Evolutionary conservation across 495 filamentous ascomycete species (phyloP).

Genomic region (Staphylotrichum tortipilum): DNA sequence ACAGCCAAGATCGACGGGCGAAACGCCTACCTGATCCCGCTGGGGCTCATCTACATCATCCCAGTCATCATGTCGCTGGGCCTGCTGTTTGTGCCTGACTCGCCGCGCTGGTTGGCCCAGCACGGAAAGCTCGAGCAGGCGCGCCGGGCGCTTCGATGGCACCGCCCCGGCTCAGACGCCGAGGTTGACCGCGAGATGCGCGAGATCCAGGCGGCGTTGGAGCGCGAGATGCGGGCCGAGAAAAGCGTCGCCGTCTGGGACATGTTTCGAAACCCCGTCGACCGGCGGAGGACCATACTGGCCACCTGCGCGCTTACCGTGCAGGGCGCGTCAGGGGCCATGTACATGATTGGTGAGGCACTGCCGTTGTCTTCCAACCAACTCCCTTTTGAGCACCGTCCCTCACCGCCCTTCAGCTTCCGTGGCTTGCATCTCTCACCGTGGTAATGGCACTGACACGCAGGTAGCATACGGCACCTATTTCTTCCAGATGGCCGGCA

Average conservation of each 20-base stretch:
- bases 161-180: slow-evolving; percentile 33
- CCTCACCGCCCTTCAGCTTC: no score
- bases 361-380: no score
- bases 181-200: slow-evolving; percentile 38
- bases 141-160: slow-evolving; percentile 34
- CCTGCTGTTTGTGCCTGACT: slow-evolving; percentile 55
- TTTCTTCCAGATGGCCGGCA: slow-evolving; percentile 56
- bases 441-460: neutral
- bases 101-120: slow-evolving; percentile 54
- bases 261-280: slow-evolving; percentile 46
- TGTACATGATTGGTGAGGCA: slow-evolving; percentile 52
- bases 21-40: slow-evolving; percentile 48
- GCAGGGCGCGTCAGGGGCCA: slow-evolving; percentile 52
- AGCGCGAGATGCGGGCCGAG: slow-evolving; percentile 38
- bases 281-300: slow-evolving; percentile 42
- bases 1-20: slow-evolving; percentile 33
- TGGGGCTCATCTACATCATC: slow-evolving; percentile 50
- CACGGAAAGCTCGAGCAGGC: slow-evolving; percentile 39
- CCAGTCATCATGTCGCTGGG: slow-evolving; percentile 43
- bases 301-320: slow-evolving; percentile 45
- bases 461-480: slow-evolving; percentile 51
- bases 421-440: no score
- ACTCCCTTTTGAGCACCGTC: no score
- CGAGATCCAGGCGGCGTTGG: slow-evolving; percentile 44
- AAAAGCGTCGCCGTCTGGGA: slow-evolving; percentile 37